These are phyloP conservation scores for Dictyostelium brefeldianum DNA, from an alignment of 78 protist species.

Conservation along the genomic window DNA sequence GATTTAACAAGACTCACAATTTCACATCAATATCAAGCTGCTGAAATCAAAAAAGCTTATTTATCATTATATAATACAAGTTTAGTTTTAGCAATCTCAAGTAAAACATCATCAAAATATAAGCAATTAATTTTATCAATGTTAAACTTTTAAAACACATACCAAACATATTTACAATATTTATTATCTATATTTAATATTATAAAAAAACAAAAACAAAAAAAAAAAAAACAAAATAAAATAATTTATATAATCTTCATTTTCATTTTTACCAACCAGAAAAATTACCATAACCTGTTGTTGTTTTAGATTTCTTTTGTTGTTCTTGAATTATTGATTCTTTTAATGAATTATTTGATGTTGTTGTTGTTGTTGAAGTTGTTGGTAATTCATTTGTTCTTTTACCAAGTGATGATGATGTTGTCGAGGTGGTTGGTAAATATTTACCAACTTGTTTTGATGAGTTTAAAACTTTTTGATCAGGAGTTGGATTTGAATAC, in stretches of 20 bases:
- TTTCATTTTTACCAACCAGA: slow-evolving; percentile 20
- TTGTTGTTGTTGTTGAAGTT: no score
- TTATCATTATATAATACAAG: background rate
- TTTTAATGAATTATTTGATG: background rate
- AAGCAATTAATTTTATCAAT: slow-evolving; percentile 19
- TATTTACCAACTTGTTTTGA: slow-evolving; percentile 69
- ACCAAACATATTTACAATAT: no score
- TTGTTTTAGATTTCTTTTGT: slow-evolving; percentile 16
- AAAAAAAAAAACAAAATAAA: no score
- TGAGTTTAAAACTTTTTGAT: background rate
- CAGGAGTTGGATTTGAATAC: slow-evolving; percentile 77
- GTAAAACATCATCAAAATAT: slow-evolving; percentile 27
- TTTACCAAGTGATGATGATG: background rate
- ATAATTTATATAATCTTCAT: background rate
- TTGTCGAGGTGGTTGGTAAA: background rate
- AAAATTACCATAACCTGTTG: slow-evolving; percentile 29
- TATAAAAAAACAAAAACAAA: no score
- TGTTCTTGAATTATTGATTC: slow-evolving; percentile 1
- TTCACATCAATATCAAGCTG: slow-evolving; percentile 8
- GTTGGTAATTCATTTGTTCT: background rate
- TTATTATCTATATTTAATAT: no score
- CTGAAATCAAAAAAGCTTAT: slow-evolving; percentile 7
- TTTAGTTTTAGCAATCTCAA: background rate
- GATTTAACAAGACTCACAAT: slow-evolving; percentile 23
- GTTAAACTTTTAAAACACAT: background rate